These are phyloP conservation scores for Vitis hybrid DNA, from an alignment of 177 flowering plant species.

Conservation along the genomic window DNA sequence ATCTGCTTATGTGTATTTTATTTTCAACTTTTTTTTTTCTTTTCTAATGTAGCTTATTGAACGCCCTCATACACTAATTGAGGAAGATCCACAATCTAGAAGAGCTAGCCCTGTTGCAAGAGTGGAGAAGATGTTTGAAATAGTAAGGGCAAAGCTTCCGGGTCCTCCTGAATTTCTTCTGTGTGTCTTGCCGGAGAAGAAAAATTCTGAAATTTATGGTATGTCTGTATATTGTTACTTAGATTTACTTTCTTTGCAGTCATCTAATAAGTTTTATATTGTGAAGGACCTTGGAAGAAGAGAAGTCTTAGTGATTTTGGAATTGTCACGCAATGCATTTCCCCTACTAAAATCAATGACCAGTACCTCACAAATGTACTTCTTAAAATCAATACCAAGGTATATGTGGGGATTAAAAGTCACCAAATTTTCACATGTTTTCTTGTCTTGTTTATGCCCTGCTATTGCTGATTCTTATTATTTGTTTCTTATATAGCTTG, in stretches of 20 bases:
- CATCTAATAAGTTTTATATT: constrained; percentile 3
- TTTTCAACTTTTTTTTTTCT: too few species aligned
- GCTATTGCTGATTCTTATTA: constrained; percentile 9
- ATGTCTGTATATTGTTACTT: constrained; percentile 11
- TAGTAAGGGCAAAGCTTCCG: constrained; percentile 48
- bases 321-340: constrained; percentile 70
- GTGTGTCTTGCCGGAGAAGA: constrained; percentile 75
- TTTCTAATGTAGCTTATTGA: constrained; percentile 52
- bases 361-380: constrained; percentile 84
- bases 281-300: constrained; percentile 89
- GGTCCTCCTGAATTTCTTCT: constrained; percentile 65
- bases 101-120: constrained; percentile 52
- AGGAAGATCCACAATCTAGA: constrained; percentile 62
- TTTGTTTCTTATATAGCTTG: constrained; percentile 51
- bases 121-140: constrained; percentile 79
- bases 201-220: constrained; percentile 83
- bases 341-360: constrained; percentile 69
- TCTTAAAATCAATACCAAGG: constrained; percentile 76
- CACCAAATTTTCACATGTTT: neutral
- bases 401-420: constrained; percentile 12
- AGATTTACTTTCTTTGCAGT: neutral
- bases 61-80: constrained; percentile 63
- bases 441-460: neutral
- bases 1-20: neutral
- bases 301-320: constrained; percentile 60